phyloP scores from a whole-genome alignment of 78 protist genomes.

The Dictyostelium firmibasis region DNA sequence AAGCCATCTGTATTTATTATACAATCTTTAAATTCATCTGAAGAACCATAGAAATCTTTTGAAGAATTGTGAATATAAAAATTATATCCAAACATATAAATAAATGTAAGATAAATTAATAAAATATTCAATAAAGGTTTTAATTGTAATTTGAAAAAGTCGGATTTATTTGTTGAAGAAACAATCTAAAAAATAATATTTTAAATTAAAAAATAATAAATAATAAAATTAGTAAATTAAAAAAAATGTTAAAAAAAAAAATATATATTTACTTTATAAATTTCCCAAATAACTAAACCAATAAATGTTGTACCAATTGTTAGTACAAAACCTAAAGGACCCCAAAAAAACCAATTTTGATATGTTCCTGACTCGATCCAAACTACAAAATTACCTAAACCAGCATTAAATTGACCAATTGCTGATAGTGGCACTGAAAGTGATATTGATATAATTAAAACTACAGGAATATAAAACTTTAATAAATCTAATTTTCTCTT shows the following conservation, averaged over 20 bases:
- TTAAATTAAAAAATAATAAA: no score
- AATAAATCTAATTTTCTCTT: neutral
- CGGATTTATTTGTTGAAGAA: neutral
- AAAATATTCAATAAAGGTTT: neutral
- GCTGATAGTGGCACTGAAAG: neutral
- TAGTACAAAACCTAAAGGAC: neutral
- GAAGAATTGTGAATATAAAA: neutral
- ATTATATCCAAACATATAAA: slow-evolving; percentile 17
- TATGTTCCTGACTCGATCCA: slow-evolving; percentile 1
- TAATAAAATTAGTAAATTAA: no score
- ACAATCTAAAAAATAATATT: neutral
- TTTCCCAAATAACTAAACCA: neutral
- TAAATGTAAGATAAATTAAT: neutral
- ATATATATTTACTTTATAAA: neutral
- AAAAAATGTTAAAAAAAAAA: neutral
- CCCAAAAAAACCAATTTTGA: slow-evolving; percentile 26
- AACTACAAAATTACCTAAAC: slow-evolving; percentile 5
- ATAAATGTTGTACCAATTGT: neutral
- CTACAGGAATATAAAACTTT: neutral
- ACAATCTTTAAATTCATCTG: neutral
- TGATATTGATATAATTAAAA: neutral
- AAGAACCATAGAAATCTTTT: neutral
- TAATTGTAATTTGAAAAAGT: neutral
- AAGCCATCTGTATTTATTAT: neutral
- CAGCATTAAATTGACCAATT: neutral